Evolutionary conservation across 768 basidiomycete genomes (phyloP).

Genomic region (Cyclocybe cylindracea): DNA sequence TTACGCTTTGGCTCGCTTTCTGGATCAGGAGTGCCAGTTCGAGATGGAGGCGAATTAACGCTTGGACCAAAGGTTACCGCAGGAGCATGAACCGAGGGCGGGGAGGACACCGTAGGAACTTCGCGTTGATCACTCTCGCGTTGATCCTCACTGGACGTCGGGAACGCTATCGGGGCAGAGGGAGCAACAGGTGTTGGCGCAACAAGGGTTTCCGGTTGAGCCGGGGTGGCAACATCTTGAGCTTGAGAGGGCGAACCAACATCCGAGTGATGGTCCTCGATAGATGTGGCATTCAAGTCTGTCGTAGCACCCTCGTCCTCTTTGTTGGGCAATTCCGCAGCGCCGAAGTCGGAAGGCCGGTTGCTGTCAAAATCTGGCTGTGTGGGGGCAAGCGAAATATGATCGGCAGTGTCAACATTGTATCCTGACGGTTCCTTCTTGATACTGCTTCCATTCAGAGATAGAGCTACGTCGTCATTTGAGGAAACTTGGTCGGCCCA

Average conservation of each 20-base stretch:
- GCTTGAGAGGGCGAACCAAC: too few species aligned
- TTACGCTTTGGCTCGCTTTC: slow-evolving; percentile 79
- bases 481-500: slow-evolving; percentile 85
- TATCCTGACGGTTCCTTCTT: slow-evolving; percentile 49
- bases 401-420: slow-evolving; percentile 34
- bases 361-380: neutral
- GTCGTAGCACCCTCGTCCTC: neutral
- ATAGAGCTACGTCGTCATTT: slow-evolving; percentile 50
- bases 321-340: neutral
- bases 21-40: slow-evolving; percentile 71
- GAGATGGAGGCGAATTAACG: slow-evolving; percentile 60
- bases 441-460: slow-evolving; percentile 31
- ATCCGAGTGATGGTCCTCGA: too few species aligned
- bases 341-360: neutral
- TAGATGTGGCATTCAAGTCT: too few species aligned
- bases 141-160: slow-evolving; percentile 10
- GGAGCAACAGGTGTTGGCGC: slow-evolving; percentile 1
- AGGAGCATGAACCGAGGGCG: slow-evolving; percentile 17
- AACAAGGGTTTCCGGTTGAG: slow-evolving; percentile 9
- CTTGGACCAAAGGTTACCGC: slow-evolving; percentile 71
- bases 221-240: neutral
- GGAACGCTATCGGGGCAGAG: slow-evolving; percentile 14
- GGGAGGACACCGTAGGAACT: slow-evolving; percentile 29
- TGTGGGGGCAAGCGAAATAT: neutral
- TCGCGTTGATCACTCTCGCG: slow-evolving; percentile 9